These are phyloP conservation scores for Globisporangium mamillatum DNA, from an alignment of 352 stramenopile genomes.

Conservation along the genomic window DNA sequence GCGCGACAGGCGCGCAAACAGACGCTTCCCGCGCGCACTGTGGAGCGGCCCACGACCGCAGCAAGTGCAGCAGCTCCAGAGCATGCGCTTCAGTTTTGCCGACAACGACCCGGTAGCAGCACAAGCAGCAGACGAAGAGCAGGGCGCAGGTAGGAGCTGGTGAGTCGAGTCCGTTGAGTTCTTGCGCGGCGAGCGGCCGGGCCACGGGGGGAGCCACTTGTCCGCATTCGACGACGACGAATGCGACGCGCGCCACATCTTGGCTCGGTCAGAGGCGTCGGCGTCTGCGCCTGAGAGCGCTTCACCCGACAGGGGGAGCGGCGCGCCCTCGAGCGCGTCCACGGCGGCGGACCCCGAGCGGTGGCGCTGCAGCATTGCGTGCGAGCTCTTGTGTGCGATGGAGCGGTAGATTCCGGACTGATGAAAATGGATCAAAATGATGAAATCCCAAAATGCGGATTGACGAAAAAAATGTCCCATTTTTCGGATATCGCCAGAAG, in stretches of 20 bases:
- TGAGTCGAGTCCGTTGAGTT: constrained; percentile 2
- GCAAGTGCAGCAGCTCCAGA: constrained; percentile 5
- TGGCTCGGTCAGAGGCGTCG: not conserved
- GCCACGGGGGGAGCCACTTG: constrained; percentile 2
- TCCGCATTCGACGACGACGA: not conserved
- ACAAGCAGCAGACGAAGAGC: not conserved
- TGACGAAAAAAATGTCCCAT: not conserved
- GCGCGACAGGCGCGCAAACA: constrained; percentile 3
- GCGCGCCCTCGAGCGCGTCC: constrained; percentile 11
- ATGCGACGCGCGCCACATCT: not conserved
- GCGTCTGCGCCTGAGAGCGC: not conserved
- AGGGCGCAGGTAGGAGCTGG: not conserved
- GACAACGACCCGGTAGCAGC: not conserved
- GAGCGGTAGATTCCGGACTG: not conserved
- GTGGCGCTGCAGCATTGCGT: constrained; percentile 7
- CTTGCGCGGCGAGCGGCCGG: constrained; percentile 3
- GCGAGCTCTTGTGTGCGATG: not conserved
- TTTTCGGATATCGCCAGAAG: not conserved
- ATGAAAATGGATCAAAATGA: not conserved
- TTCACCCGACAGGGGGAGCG: not conserved
- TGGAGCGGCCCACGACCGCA: constrained; percentile 6
- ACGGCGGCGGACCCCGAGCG: constrained; percentile 4
- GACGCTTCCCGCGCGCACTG: constrained; percentile 4
- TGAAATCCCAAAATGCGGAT: not conserved
- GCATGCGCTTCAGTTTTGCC: not conserved